Evolutionary conservation across 2,329 filamentous ascomycete species (phyloP), one percentile per base, ranked within the genome.

Genomic region (Paecilomyces sp.): DNA sequence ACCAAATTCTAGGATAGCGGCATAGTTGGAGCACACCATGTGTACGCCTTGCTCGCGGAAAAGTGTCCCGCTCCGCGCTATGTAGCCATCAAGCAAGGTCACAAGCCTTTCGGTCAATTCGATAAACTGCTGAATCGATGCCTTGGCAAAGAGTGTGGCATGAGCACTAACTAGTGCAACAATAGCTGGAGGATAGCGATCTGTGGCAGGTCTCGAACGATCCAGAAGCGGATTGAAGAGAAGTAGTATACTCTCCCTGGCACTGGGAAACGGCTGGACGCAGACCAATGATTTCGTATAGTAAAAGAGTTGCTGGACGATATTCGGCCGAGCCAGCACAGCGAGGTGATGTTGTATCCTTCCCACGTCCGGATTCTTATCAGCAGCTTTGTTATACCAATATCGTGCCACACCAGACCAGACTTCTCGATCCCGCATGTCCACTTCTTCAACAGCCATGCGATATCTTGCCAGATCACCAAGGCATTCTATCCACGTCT

Each of bases 401-500:
- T 88, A 86, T 0, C 88, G 80, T 0, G 89, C 89, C 0, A 96
- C 90, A 0, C 83, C 82, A 0, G 89, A 90, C 93, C 93, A 97
- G 0, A 86, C 84, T 55, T 96, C 90, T 0, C 89, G 80, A 58
- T 93, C 89, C 1, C 83, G 76, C 22, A 89, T 81, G 62, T 94
- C 88, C 28, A 89, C 85, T 50, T 96, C 89, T 71, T 97, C 92
- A 53, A 97, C 92, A 0, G 92, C 91, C 92, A 97, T 97, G 0
- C 88, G 81, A 67, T 95, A 97, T 22, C 92, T 81, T 0, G 88
- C 89, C 0, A 97, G 75, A 68, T 97, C 92, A 0, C 93, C 93
- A 0, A 97, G 77, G 57, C 92, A 97, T 65, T 97, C 93, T 8
- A 96, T 90, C 93, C 93, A 97, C 0, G 90, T 96, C 60, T 94